These are phyloP conservation scores for Penicillium nordicum DNA, from an alignment of 2,329 filamentous ascomycete species.

Conservation along the genomic window DNA sequence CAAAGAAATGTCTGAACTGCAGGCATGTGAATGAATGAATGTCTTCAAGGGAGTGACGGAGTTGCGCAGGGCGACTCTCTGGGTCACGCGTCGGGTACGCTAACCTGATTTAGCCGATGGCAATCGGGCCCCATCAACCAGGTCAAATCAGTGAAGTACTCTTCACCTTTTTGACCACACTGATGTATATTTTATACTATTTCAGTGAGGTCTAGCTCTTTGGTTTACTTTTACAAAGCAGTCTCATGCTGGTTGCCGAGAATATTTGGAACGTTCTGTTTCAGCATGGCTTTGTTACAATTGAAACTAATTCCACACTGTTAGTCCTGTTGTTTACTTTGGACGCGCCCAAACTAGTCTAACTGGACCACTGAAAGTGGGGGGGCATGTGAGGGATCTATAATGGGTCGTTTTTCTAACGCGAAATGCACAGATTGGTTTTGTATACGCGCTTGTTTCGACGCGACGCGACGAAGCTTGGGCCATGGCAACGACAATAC, in stretches of 20 bases:
- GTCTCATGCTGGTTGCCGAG: constrained; percentile 3
- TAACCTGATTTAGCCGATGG: constrained; percentile 28
- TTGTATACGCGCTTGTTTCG: constrained; percentile 14
- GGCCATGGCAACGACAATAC: constrained; percentile 16
- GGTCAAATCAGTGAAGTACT: neutral
- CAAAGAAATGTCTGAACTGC: constrained; percentile 11
- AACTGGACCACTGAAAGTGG: constrained; percentile 3
- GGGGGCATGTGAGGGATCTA: constrained; percentile 5
- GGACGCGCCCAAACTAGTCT: neutral
- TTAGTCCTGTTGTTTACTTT: constrained; percentile 1
- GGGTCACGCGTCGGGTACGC: constrained; percentile 40
- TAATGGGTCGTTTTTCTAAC: neutral
- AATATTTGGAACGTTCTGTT: neutral
- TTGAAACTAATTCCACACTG: neutral
- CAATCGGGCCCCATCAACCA: constrained; percentile 3
- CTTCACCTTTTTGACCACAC: neutral
- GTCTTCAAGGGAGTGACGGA: constrained; percentile 24
- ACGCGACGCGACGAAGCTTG: constrained; percentile 19
- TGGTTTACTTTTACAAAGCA: neutral
- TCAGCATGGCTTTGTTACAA: constrained; percentile 9
- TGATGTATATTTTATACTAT: neutral
- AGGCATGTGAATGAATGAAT: constrained; percentile 9
- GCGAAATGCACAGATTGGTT: constrained; percentile 1
- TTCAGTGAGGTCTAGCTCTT: neutral
- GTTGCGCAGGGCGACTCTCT: constrained; percentile 30